Evolutionary conservation across 2,329 filamentous ascomycete species (phyloP).

Genomic region (Epichloe typhina): DNA sequence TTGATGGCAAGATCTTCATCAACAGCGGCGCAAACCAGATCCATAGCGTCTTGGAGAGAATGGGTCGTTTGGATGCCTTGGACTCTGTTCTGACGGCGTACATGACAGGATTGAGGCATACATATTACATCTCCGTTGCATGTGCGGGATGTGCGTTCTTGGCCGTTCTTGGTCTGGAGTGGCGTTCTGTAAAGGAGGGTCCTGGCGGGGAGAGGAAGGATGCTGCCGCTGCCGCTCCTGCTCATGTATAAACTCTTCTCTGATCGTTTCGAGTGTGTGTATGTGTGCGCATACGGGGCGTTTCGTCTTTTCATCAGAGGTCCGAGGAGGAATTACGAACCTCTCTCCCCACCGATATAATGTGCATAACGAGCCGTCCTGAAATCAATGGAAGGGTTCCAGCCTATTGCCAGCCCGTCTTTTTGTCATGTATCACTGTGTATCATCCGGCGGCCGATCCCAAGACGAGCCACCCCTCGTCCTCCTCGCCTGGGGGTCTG

Average conservation of each 20-base stretch:
- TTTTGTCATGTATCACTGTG: conserved; percentile 15
- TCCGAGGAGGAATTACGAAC: neutral
- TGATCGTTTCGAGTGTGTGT: neutral
- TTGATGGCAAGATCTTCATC: conserved; percentile 36
- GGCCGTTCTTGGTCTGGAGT: conserved; percentile 29
- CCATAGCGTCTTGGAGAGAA: conserved; percentile 25
- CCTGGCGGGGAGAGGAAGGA: conserved; percentile 15
- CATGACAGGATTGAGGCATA: conserved; percentile 34
- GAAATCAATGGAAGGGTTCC: too few species aligned
- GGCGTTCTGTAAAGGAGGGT: conserved; percentile 40
- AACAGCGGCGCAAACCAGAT: conserved; percentile 40
- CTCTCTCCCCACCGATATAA: neutral
- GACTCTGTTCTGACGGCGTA: conserved; percentile 33
- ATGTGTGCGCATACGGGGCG: neutral
- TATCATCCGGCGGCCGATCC: conserved; percentile 29
- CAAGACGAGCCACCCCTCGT: conserved; percentile 13
- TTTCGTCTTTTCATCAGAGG: neutral
- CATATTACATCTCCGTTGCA: conserved; percentile 38
- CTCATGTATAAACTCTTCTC: neutral
- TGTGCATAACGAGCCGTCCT: neutral
- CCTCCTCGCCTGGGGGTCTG: conserved; percentile 12
- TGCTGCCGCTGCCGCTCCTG: conserved; percentile 12
- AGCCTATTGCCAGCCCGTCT: too few species aligned
- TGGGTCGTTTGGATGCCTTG: conserved; percentile 28
- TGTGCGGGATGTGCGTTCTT: conserved; percentile 34